Conservation (phyloP, 768 basidiomycete genomes). For the Albatrellus ellisii region DNA sequence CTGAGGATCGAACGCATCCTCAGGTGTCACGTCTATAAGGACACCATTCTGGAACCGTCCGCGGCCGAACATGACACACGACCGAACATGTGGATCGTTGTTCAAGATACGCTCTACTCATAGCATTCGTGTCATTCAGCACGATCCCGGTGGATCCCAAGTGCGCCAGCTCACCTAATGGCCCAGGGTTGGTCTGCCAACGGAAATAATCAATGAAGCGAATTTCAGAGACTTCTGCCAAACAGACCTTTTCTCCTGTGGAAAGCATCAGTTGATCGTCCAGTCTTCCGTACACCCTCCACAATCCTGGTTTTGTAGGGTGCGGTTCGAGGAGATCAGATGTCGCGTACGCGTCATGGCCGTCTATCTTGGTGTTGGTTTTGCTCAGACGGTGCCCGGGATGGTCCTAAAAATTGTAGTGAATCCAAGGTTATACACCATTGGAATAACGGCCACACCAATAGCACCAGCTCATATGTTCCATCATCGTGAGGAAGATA, state of each 20-base stretch:
- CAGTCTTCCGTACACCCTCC: constrained; percentile 16
- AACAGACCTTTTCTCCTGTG: constrained; percentile 6
- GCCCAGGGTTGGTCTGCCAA: not conserved
- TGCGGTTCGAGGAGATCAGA: not conserved
- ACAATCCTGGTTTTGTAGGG: constrained; percentile 18
- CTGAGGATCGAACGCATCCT: not conserved
- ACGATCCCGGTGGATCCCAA: too few relatives aligned
- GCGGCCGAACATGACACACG: constrained; percentile 3
- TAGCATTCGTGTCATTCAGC: not conserved
- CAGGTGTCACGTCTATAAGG: constrained; percentile 1
- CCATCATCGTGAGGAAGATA: constrained; percentile 13
- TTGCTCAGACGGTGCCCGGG: not conserved
- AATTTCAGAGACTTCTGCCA: not conserved
- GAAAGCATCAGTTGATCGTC: constrained; percentile 22
- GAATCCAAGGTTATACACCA: not conserved
- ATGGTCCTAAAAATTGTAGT: not conserved
- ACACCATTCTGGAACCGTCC: constrained; percentile 7
- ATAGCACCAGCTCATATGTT: constrained; percentile 14
- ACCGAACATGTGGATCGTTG: not conserved
- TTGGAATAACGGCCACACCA: constrained; percentile 7
- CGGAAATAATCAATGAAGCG: not conserved
- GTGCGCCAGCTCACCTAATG: not conserved
- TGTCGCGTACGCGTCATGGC: not conserved
- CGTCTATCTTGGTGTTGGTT: not conserved
- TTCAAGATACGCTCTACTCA: not conserved